Conservation (phyloP, 1,284 basidiomycete species). For the Naganishia cerealis region DNA sequence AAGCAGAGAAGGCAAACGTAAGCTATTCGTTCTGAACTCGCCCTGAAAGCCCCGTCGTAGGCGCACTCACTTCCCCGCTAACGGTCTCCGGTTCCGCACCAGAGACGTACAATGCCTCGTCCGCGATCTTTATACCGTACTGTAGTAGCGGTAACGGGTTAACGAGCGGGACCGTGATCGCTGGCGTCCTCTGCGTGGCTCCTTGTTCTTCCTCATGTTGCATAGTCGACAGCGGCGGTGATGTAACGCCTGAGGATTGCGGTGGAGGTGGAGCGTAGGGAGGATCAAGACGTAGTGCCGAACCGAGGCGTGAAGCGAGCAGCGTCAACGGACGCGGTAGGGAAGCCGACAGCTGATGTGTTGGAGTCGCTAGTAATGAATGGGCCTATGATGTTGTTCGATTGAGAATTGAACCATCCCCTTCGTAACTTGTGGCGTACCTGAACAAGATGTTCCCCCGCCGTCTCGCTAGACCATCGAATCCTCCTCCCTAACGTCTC, state of each 20-base stretch:
- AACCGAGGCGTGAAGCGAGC: background rate
- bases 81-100: slow-evolving; percentile 12
- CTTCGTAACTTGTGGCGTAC: slow-evolving; percentile 1
- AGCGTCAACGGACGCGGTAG: slow-evolving; percentile 10
- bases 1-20: background rate
- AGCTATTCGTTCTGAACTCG: background rate
- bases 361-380: slow-evolving; percentile 14
- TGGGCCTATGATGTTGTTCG: slow-evolving; percentile 10
- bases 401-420: background rate
- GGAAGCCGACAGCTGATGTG: background rate
- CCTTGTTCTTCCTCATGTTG: background rate
- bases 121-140: slow-evolving; percentile 27
- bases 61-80: slow-evolving; percentile 12
- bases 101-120: slow-evolving; percentile 29
- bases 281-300: slow-evolving; percentile 1
- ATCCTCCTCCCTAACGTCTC: slow-evolving; percentile 6
- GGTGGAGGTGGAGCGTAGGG: slow-evolving; percentile 8
- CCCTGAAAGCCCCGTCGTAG: background rate
- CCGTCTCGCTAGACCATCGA: slow-evolving; percentile 20
- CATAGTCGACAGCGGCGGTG: background rate
- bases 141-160: slow-evolving; percentile 26
- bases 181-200: background rate
- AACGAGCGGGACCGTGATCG: slow-evolving; percentile 20
- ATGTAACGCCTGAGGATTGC: background rate
- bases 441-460: slow-evolving; percentile 23